These are phyloP conservation scores for Dittrichia graveolens DNA, from an alignment of 129 eudicot genomes.

Conservation along the genomic window DNA sequence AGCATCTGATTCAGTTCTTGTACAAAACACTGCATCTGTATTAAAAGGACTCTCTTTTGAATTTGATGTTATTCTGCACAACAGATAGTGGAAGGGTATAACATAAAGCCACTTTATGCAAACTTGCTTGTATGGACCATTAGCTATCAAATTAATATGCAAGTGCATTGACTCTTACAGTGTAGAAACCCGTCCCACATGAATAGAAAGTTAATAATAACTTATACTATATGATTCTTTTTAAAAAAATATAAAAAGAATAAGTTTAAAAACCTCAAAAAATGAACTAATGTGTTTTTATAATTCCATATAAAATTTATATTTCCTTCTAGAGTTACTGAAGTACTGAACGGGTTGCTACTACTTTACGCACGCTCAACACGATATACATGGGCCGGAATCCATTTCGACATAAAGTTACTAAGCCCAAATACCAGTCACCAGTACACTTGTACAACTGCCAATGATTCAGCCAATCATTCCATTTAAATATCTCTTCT, in stretches of 20 bases:
- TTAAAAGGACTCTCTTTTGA: constrained; percentile 34
- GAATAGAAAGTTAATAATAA: neutral
- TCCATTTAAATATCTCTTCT: constrained; percentile 65
- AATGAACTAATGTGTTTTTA: too few relatives aligned
- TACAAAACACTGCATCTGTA: constrained; percentile 33
- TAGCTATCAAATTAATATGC: constrained; percentile 21
- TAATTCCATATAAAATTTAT: too few relatives aligned
- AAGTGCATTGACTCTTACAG: neutral
- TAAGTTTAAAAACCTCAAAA: too few relatives aligned
- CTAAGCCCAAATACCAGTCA: constrained; percentile 17
- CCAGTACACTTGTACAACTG: constrained; percentile 28
- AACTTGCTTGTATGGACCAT: constrained; percentile 34
- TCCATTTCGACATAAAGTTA: neutral
- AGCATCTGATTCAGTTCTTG: constrained; percentile 41
- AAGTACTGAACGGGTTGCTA: neutral
- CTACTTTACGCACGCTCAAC: neutral
- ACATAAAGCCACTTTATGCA: constrained; percentile 77
- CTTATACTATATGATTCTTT: neutral
- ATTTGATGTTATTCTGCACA: constrained; percentile 59
- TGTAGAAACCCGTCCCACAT: neutral
- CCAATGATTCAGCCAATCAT: constrained; percentile 51
- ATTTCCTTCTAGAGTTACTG: too few relatives aligned
- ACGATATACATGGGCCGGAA: too few relatives aligned
- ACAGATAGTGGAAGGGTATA: constrained; percentile 61
- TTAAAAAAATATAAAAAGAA: too few relatives aligned